Base-by-base conservation (phyloP, 140 eudicot genomes). In the Flaveria floridana region DNA sequence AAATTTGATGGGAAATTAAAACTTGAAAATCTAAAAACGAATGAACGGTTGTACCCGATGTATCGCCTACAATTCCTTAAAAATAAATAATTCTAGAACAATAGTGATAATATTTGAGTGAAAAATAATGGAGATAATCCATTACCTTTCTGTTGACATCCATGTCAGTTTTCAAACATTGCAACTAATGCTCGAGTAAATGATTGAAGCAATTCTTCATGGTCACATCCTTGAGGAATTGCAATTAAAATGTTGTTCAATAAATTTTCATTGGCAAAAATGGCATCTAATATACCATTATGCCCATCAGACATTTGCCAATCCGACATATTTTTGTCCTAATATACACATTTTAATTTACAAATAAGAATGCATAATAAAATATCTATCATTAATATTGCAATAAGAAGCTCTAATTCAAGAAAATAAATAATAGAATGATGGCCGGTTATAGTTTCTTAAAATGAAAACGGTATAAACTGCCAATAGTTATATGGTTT, bases 181-280 rank as follows among this genome's bases (percentile, higher is more conserved):
- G 98, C 97, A 20, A 93, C 98, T 30, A 93, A 75, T 10, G 97
- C 98, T 52, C 89, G 85, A 10, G 97, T 97, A 30, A 93, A 91
- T 26, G 89, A 86, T 79, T 88, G 98, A 80, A 93, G 96, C 98
- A 97, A 93, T 85, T 88, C 97, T 82, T 93, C 97, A 68, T 96
- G 85, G 23, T 70, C 86, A 82, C 86, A 72, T 47, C 85, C 91
- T 76, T 86, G 86, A 39, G 98, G 97, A 71, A 93, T 81, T 4
- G 96, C 97, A 76, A 91, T 88, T 76, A 93, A 77, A 19, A 88
- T 93, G 72, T 93, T 90, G 80, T 85, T 89, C 70, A 92, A 78
- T 70, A 92, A 77, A 80, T 87, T 87, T 76, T 89, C 96, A 73
- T 89, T 92, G 1, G 96, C 86, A 66, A 82, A 92, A 65, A 92